phyloP scores from a whole-genome alignment of 495 filamentous ascomycete genomes.

The Aspergillus bertholletiae region DNA sequence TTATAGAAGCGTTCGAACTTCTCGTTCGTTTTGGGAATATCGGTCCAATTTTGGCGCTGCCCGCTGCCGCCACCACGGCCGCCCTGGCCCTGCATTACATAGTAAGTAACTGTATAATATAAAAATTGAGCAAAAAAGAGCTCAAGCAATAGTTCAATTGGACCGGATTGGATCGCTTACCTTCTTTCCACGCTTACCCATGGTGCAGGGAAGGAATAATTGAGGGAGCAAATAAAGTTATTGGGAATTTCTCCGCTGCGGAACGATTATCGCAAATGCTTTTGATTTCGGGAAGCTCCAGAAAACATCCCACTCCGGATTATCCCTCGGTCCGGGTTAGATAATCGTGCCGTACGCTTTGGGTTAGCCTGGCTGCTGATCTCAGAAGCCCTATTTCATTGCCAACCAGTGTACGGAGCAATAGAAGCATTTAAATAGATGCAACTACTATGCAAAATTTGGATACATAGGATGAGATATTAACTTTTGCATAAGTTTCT shows the following conservation, averaged over 20 bases:
- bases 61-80: conserved; percentile 32
- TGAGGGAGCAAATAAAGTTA: neutral
- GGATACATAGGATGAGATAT: too few relatives aligned
- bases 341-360: neutral
- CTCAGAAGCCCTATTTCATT: too few relatives aligned
- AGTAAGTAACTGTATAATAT: conserved; percentile 4
- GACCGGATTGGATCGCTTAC: neutral
- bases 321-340: neutral
- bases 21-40: conserved; percentile 67
- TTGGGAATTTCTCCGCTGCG: conserved; percentile 3
- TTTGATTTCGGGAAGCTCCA: neutral
- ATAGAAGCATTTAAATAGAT: too few relatives aligned
- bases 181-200: conserved; percentile 16
- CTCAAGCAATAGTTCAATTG: conserved; percentile 3
- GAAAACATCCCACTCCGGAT: conserved; percentile 6
- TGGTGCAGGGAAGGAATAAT: neutral
- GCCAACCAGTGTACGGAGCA: too few relatives aligned
- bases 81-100: conserved; percentile 29
- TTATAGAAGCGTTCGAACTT: conserved; percentile 84
- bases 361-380: too few relatives aligned
- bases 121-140: neutral
- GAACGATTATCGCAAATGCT: neutral
- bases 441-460: too few relatives aligned
- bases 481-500: too few relatives aligned
- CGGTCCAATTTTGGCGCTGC: conserved; percentile 43